Percentiles rank a stretch among this genome's conserved stretches.
Conservation (phyloP, 192 early-diverging fungal species). For the Backusella circina region DNA sequence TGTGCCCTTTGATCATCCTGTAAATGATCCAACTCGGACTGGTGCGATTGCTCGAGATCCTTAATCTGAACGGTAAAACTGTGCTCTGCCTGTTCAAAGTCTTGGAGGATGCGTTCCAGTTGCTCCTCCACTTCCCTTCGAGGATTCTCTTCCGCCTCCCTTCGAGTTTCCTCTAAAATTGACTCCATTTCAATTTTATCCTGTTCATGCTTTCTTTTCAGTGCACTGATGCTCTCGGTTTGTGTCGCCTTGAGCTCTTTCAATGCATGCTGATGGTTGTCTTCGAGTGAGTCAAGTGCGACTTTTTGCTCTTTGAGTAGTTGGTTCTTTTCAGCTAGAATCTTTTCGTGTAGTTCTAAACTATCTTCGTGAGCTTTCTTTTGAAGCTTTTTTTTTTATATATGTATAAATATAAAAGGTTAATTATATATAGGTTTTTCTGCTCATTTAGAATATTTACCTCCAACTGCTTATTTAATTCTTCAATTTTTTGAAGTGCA, state of each 20-base stretch:
- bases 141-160: background rate
- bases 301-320: constrained; percentile 27
- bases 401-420: too few species aligned
- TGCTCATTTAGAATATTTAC: too few species aligned
- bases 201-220: constrained; percentile 19
- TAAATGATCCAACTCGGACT: constrained; percentile 16
- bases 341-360: constrained; percentile 17
- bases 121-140: constrained; percentile 16
- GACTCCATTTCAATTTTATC: constrained; percentile 23
- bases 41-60: constrained; percentile 25
- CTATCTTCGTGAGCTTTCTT: constrained; percentile 30
- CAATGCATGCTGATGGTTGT: constrained; percentile 9
- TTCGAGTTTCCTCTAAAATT: constrained; percentile 13
- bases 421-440: too few species aligned
- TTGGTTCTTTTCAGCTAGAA: constrained; percentile 30
- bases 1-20: constrained; percentile 19
- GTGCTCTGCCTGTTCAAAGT: constrained; percentile 34
- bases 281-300: background rate
- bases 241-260: constrained; percentile 13
- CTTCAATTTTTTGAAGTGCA: constrained; percentile 8
- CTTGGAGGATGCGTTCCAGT: constrained; percentile 26
- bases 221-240: background rate
- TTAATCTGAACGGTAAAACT: constrained; percentile 20
- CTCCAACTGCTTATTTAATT: constrained; percentile 1
- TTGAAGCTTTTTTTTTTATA: constrained; percentile 11